Evolutionary conservation across 2,329 filamentous ascomycete species (phyloP).

Genomic region (Paramyrothecium sp.): DNA sequence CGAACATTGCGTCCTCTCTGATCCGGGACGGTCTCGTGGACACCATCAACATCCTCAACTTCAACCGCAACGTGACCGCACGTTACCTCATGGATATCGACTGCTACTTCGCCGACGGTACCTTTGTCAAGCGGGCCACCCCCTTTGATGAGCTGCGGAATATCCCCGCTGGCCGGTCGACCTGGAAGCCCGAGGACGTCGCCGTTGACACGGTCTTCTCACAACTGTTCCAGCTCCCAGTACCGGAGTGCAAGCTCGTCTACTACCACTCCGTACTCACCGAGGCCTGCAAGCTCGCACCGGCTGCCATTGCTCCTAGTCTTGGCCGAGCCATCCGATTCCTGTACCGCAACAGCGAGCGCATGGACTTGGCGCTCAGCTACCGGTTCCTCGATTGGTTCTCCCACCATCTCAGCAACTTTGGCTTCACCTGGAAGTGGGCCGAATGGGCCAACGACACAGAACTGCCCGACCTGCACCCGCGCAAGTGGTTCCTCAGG

Average conservation of each 20-base stretch:
- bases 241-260: slow-evolving; percentile 87
- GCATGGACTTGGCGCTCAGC: slow-evolving; percentile 81
- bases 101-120: slow-evolving; percentile 86
- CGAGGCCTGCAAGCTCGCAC: slow-evolving; percentile 92
- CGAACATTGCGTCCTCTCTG: slow-evolving; percentile 75
- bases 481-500: slow-evolving; percentile 89
- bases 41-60: slow-evolving; percentile 91
- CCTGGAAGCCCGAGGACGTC: slow-evolving; percentile 97
- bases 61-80: slow-evolving; percentile 84
- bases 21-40: slow-evolving; percentile 85
- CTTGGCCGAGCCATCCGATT: slow-evolving; percentile 90
- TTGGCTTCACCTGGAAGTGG: slow-evolving; percentile 99
- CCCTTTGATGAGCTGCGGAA: slow-evolving; percentile 85
- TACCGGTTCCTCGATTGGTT: slow-evolving; percentile 98
- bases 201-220: slow-evolving; percentile 97
- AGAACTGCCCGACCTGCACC: slow-evolving; percentile 71
- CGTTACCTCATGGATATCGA: slow-evolving; percentile 92
- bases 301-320: slow-evolving; percentile 92
- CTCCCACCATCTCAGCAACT: slow-evolving; percentile 95
- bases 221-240: slow-evolving; percentile 84
- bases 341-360: slow-evolving; percentile 78
- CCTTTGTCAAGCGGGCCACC: slow-evolving; percentile 90
- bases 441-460: slow-evolving; percentile 93
- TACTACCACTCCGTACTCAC: slow-evolving; percentile 96
- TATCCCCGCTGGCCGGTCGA: slow-evolving; percentile 62